Percentiles rank a stretch among this genome's conserved stretches.
Evolutionary conservation across 306 rosid species (phyloP).

Genomic region (Casuarina cunninghamiana): DNA sequence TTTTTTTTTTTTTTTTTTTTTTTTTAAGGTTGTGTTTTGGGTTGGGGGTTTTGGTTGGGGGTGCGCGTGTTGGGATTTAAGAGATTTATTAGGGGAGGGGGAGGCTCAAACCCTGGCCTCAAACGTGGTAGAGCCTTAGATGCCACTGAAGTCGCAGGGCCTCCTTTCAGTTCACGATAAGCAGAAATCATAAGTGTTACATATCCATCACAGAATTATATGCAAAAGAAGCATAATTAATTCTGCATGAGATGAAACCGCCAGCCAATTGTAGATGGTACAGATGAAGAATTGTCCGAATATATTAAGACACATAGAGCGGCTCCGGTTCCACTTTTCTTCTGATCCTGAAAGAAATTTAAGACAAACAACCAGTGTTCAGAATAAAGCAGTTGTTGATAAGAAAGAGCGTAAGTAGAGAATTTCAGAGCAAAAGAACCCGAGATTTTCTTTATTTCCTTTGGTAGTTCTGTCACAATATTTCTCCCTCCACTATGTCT

Average conservation of each 20-base stretch:
- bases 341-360: constrained; percentile 65
- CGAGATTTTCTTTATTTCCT: background rate
- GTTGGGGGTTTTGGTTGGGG: no score
- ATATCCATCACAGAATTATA: background rate
- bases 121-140: no score
- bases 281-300: constrained; percentile 5
- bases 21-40: no score
- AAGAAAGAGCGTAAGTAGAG: background rate
- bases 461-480: background rate
- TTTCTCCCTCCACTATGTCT: background rate
- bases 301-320: constrained; percentile 49
- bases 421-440: background rate
- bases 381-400: constrained; percentile 3
- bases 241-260: constrained; percentile 9
- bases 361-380: constrained; percentile 20
- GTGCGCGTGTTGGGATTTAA: no score
- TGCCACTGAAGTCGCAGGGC: no score
- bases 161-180: background rate
- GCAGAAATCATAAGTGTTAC: background rate
- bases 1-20: no score
- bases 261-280: background rate
- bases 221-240: background rate
- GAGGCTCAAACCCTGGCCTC: no score
- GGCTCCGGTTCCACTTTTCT: constrained; percentile 82
- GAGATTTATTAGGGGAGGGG: no score